These are phyloP conservation scores for Cytospora piceicola DNA, from an alignment of 2,329 filamentous ascomycete genomes.

Conservation along the genomic window DNA sequence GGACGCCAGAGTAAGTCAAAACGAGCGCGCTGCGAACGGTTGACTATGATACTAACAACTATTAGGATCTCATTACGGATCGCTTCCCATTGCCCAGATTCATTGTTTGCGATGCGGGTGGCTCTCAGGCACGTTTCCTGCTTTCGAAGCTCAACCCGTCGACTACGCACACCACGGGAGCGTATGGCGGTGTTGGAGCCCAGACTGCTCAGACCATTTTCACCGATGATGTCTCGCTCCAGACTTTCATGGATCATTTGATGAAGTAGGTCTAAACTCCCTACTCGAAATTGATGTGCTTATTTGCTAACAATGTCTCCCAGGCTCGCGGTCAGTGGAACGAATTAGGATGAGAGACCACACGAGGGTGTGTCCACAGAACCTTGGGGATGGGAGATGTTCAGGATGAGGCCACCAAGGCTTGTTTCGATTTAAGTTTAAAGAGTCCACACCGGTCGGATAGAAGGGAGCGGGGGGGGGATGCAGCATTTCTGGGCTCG, in stretches of 20 bases:
- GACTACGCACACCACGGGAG: conserved; percentile 91
- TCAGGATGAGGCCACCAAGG: conserved; percentile 11
- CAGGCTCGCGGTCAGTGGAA: conserved; percentile 66
- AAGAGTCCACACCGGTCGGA: not conserved
- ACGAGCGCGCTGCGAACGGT: not conserved
- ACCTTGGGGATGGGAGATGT: conserved; percentile 3
- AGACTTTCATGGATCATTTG: conserved; percentile 99
- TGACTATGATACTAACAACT: conserved; percentile 29
- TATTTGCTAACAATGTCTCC: conserved; percentile 29
- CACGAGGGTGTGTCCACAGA: not conserved
- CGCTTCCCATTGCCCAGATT: conserved; percentile 98
- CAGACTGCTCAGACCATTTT: conserved; percentile 97
- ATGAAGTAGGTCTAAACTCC: conserved; percentile 78
- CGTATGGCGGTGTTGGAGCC: conserved; percentile 83
- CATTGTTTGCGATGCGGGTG: conserved; percentile 98
- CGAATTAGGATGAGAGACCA: conserved; percentile 49
- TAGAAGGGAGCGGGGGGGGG: not conserved
- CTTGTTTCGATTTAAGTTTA: not conserved
- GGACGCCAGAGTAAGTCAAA: conserved; percentile 78
- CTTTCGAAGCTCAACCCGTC: conserved; percentile 97
- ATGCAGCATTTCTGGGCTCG: not conserved
- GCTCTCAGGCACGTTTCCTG: conserved; percentile 95
- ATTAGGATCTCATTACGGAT: conserved; percentile 90
- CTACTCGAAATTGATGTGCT: not conserved
- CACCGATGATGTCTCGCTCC: conserved; percentile 95